Base-by-base conservation (phyloP, 2,329 filamentous ascomycete genomes). In the Xylariaceae sp. region DNA sequence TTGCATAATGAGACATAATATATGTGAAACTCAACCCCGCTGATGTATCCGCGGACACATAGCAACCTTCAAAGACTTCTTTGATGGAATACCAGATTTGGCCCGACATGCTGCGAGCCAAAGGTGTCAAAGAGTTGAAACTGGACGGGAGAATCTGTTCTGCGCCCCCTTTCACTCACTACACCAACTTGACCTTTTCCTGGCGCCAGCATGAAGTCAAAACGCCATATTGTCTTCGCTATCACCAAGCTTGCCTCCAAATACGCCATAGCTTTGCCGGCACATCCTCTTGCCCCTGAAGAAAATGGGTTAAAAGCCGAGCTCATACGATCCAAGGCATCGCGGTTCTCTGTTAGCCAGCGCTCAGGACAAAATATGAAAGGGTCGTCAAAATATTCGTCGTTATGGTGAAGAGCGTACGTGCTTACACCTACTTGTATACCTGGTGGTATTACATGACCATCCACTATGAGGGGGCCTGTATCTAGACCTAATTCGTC, bases 181-280 rank as follows among this genome's bases (percentile, higher is more conserved):
- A 5, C 39, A 7, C 51, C 47, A 2, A 51, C 7, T 5, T 41
- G 12, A 6, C 46, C 39, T 6, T 22, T 32, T 6, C 52, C 52
- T 3, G 47, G 44, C 0, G 52, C 46, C 2, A 6, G 21, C 27
- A 43, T 40, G 23, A 71, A 48, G 48, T 72, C 69, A 42, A 66
- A 73, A 50, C 63, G 44, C 45, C 58, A 72, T 25, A 74, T 23
- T 4, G 70, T 58, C 29, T 70, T 60, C 16, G 70, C 71, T 10
- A 73, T 62, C 1, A 67, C 67, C 1, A 73, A 53, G 10, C 64
- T 67, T 44, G 71, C 50, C 54, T 74, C 71, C 35, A 70, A 63
- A 48, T 73, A 69, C 8, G 70, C 69, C 22, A 73, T 57, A 0
- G 65, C 57, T 61, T 75, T 75, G 0, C 72, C 73, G 32, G 75